Evolutionary conservation across 2,329 filamentous ascomycete species (phyloP).

Genomic region (Uncinocarpus reesii): DNA sequence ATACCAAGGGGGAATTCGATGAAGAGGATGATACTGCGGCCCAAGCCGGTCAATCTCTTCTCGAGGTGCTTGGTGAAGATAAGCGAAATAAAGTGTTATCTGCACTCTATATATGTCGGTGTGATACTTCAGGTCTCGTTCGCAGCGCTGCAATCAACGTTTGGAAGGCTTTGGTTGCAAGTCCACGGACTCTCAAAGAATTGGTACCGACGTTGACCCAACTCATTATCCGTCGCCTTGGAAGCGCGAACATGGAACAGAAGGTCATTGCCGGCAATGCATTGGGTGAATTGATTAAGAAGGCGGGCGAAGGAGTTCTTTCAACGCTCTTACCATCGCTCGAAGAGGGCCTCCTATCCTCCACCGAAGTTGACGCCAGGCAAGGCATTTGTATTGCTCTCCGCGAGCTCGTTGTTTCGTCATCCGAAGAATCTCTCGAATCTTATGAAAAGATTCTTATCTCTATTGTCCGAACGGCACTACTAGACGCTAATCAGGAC

Average conservation of each 20-base stretch:
- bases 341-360: slow-evolving; percentile 78
- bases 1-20: slow-evolving; percentile 61
- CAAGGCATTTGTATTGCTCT: slow-evolving; percentile 96
- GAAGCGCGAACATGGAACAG: slow-evolving; percentile 95
- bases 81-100: slow-evolving; percentile 95
- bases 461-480: slow-evolving; percentile 80
- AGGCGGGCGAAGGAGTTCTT: slow-evolving; percentile 87
- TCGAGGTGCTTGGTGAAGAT: slow-evolving; percentile 89
- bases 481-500: slow-evolving; percentile 80
- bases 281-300: slow-evolving; percentile 89
- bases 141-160: slow-evolving; percentile 81
- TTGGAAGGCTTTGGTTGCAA: slow-evolving; percentile 94
- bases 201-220: slow-evolving; percentile 90
- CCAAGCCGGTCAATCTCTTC: slow-evolving; percentile 83
- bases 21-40: slow-evolving; percentile 67
- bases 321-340: slow-evolving; percentile 80
- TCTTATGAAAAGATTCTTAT: slow-evolving; percentile 94
- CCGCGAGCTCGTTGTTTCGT: slow-evolving; percentile 82
- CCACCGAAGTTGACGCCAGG: slow-evolving; percentile 82
- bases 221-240: slow-evolving; percentile 84
- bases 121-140: slow-evolving; percentile 87
- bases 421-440: slow-evolving; percentile 76
- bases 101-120: slow-evolving; percentile 93
- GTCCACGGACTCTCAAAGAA: slow-evolving; percentile 85
- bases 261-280: slow-evolving; percentile 98